Base-by-base conservation (phyloP, 805 yeast species). In the Metschnikowia aberdeeniae region DNA sequence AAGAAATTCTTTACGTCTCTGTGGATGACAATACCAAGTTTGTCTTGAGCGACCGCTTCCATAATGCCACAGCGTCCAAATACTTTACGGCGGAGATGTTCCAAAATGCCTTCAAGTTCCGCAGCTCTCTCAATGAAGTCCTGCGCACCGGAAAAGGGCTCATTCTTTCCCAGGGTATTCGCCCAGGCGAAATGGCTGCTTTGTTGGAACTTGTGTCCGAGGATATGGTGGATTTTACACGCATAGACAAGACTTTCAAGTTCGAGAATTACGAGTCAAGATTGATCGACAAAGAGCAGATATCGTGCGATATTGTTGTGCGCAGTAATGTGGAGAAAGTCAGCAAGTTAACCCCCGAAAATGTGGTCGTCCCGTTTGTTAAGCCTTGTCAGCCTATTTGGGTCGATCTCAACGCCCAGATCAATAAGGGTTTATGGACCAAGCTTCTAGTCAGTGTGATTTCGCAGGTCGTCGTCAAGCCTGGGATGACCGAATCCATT, bases 221-320 rank as follows among this genome's bases (percentile, higher is more conserved):
- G 5, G 44, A 44, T 2, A 12, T 38, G 32, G 49, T 50, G 4
- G 50, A 47, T 8, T 34, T 60, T 19, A 46, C 51, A 9, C 58
- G 62, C 14, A 72, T 86, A 19, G 87, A 86, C 53, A 75, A 76
- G 42, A 64, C 74, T 8, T 72, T 78, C 46, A 72, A 67, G 12
- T 71, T 77, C 42, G 70, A 74, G 30, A 83, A 87, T 10, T 90
- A 89, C 59, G 84, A 84, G 33, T 85, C 96, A 1, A 75, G 96
- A 50, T 70, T 79, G 14, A 76, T 86, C 34, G 95, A 87, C 49
- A 78, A 83, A 51, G 79, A 74, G 34, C 82, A 73, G 60, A 74
- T 78, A 40, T 88, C 76, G 56, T 84, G 81, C 59, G 95, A 79
- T 58, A 79, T 81, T 20, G 71, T 78, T 19, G 59, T 75, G 19